Base-by-base conservation (phyloP, 805 yeast genomes). In the Metschnikowia picachoensis region DNA sequence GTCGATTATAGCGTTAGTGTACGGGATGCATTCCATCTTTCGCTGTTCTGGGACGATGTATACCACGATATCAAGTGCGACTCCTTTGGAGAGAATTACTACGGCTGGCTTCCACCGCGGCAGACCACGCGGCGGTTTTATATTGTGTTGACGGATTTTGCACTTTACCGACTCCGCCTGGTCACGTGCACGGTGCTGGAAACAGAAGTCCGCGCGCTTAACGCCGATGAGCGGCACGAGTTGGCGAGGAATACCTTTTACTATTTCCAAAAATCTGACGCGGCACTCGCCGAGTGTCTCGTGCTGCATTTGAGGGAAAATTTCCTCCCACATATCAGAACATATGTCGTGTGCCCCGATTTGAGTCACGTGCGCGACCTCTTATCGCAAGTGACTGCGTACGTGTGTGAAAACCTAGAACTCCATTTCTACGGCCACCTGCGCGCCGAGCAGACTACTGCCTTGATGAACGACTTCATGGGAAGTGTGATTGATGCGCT, bases 21-120 rank as follows among this genome's bases (percentile, higher is more conserved):
- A 27, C 38, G 47, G 8, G 50, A 43, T 36, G 47, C 50, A 33
- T 39, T 39, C n/a, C 50, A 39, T 31, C 39, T 42, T 11, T 32
- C 28, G 45, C 45, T 41, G 49, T 51, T 51, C 30, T 48, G 54
- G 54, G 39, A 39, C 39, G 52, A 51, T 35, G 54, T 51, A 13
- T 48, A 51, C 40, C 54, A 51, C 35, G 54, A 51, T 35, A 48
- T 51, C 44, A 32, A 35, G n/a, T 33, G 14, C 27, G 54, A 51
- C 27, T 11, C 35, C 30, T 13, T 6, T 15, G 39, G 5, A 6
- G 38, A 32, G 16, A 34, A 35, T 30, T 43, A 43, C 44, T 40
- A 39, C 34, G 47, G 17, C 16, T 48, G 48, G 45, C 49, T 50
- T 10, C 54, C 54, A 34, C 35, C 46, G 9, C 38, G 41, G 7